Base-by-base conservation (phyloP, 768 basidiomycete species). In the Xerocomus brunneocitrinus region DNA sequence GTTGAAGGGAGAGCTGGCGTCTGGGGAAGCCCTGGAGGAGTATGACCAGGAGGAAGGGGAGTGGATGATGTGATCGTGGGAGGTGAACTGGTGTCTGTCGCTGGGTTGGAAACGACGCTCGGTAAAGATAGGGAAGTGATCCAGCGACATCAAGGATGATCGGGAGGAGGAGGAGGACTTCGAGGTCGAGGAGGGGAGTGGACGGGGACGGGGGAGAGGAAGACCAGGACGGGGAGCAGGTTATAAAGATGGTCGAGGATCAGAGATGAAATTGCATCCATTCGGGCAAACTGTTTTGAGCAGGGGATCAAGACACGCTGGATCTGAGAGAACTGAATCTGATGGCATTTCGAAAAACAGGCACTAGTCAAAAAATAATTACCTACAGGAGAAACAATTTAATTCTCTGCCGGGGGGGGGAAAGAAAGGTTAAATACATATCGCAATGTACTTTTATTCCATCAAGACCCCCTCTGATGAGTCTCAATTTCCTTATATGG, bases 81-180 rank as follows among this genome's bases (percentile, higher is more conserved):
- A 1, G 2, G 58, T 42, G 57, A 67, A 57, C 24, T 41, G 40
- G 4, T 49, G 10, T 49, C 69, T 56, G 24, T 68, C 67, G 50
- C 49, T 48, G 55, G 48, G 60, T 40, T 70, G 67, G 28, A 69
- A 69, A 53, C 68, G 68, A 56, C 70, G 62, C 8, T 70, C 68
- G 8, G 63, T 6, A 41, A 69, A 67, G n/a, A 69, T 38, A 47
- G 67, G 50, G 22, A 70, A 68, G 27, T 69, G 67, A 69, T 69
- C 67, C 60, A 69, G 54, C 0, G 68, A 69, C 69, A 69, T 68
- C 49, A 28, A 27, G 42, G n/a, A 39, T 39, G 53, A 63, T 56
- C 57, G 52, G 30, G 49, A n/a, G 39, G 47, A 31, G 43, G 22
- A 13, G 2, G 3, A n/a, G 3, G 36, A 34, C 30, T 16, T 9